Conservation (phyloP, 768 basidiomycete species). For the Collybiopsis confluens region DNA sequence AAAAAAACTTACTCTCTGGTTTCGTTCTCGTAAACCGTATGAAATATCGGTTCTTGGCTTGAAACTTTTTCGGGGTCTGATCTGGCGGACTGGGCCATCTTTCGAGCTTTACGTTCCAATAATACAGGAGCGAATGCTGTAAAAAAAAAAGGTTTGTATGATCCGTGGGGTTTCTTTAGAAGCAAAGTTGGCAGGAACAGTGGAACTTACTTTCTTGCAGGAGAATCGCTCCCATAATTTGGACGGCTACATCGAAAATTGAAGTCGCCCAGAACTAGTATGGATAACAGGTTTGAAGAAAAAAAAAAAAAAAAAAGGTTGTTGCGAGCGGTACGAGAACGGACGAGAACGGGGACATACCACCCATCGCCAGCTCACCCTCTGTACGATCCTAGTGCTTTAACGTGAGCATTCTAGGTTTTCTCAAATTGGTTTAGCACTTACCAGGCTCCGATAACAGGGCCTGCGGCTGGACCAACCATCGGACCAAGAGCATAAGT, state of each 20-base stretch:
- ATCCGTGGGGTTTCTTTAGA: too few species aligned
- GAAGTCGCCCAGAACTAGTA: constrained; percentile 67
- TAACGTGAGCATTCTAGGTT: not conserved
- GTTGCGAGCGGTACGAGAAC: not conserved
- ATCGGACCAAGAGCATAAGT: constrained; percentile 64
- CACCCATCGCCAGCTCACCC: constrained; percentile 71
- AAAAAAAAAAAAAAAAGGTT: not conserved
- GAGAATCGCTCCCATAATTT: constrained; percentile 50
- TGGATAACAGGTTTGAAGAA: not conserved
- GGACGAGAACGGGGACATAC: constrained; percentile 29
- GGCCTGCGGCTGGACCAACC: constrained; percentile 62
- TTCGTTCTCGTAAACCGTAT: constrained; percentile 42
- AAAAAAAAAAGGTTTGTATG: constrained; percentile 21
- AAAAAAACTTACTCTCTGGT: not conserved
- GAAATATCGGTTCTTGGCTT: constrained; percentile 23
- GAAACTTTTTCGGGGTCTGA: constrained; percentile 38
- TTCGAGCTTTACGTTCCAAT: constrained; percentile 47
- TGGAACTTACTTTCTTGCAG: constrained; percentile 56
- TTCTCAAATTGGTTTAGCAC: constrained; percentile 11
- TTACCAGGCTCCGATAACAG: constrained; percentile 58
- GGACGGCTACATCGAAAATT: constrained; percentile 51
- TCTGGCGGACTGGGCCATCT: constrained; percentile 37
- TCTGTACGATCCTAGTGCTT: constrained; percentile 45
- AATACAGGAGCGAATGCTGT: constrained; percentile 43
- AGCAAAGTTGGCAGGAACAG: not conserved